Evolutionary conservation across 2,329 filamentous ascomycete species (phyloP), one percentile per base, ranked within the genome.

Genomic region (Aspergillus tamarii): DNA sequence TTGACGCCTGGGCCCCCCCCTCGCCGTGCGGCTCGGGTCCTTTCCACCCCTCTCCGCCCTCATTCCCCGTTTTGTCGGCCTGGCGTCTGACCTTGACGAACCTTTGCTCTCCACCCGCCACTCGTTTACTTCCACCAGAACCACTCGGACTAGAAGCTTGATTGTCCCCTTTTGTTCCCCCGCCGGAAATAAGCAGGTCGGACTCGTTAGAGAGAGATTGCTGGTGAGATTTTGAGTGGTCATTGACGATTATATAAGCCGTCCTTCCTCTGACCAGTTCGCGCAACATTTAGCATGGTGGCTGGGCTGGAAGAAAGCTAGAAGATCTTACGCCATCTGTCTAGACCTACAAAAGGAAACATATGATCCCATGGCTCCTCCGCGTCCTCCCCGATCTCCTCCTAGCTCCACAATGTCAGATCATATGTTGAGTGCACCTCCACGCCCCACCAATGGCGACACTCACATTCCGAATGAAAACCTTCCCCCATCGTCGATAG

Each of bases 371-470:
- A 66, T 69, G 65, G 58, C 67, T 46, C 59, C 66, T 55, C 68
- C 66, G 30, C 61, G 68, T 48, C 68, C 72, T 48, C 69, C 72
- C 61, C 65, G 67, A 67, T 69, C 68, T 67, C 60, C 58, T 61
- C 61, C 66, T 58, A 63, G 48, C 62, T 68, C 66, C 69, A 71
- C 64, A 64, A 75, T 76, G 75, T 70, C 73, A 66, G 70, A 70
- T 61, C 68, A 69, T 62, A 62, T 65, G 66, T 67, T 73, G 64
- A 65, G 70, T 32, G 57, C 64, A 61, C 67, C 72, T 64, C 69
- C 70, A 62, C 69, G 66, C 63, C 59, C 71, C 58, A 75, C 72
- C 21, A 76, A 76, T 62, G 74, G 76, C 64, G 70, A 67, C 30
- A 60, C 66, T 56, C 64, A 72, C 64, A 67, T 67, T 66, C 67